phyloP scores from a whole-genome alignment of 2,329 filamentous ascomycete genomes.

The Apiospora phragmitis region DNA sequence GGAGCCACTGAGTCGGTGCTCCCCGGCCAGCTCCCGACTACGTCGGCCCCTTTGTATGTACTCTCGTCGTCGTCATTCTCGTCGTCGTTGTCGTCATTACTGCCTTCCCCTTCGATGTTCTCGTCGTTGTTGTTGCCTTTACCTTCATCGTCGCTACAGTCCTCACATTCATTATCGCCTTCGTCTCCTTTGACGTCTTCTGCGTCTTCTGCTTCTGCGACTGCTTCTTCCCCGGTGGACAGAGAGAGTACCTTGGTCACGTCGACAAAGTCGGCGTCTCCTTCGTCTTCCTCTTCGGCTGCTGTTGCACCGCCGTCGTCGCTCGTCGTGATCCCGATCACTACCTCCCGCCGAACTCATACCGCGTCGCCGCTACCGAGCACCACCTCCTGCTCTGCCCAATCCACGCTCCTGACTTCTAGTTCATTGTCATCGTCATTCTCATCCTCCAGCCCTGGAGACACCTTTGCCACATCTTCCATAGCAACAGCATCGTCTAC shows the following conservation, averaged over 20 bases:
- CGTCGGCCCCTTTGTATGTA: conserved; percentile 23
- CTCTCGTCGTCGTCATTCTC: conserved; percentile 12
- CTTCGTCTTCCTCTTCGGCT: not conserved
- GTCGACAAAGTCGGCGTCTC: not conserved
- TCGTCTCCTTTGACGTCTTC: too few relatives aligned
- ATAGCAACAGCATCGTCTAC: not conserved
- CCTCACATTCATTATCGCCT: not conserved
- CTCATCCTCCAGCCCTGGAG: conserved; percentile 37
- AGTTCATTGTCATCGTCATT: conserved; percentile 19
- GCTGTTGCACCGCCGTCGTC: conserved; percentile 7
- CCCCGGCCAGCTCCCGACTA: conserved; percentile 5
- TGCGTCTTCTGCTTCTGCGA: not conserved
- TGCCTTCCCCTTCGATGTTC: conserved; percentile 20
- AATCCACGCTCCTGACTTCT: conserved; percentile 8
- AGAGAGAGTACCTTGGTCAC: conserved; percentile 2
- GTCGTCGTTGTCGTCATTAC: not conserved
- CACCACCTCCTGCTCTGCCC: not conserved
- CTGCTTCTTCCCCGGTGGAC: not conserved
- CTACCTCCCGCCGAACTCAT: conserved; percentile 14
- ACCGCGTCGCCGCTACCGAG: not conserved
- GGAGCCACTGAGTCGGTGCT: conserved; percentile 20
- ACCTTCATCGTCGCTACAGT: conserved; percentile 5
- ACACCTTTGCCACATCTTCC: conserved; percentile 41
- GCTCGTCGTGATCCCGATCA: conserved; percentile 25
- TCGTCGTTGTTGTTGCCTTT: conserved; percentile 10